Evolutionary conservation across 352 stramenopile genomes (phyloP), one percentile per base, ranked within the genome.

Genomic region (Globisporangium ultimum): DNA sequence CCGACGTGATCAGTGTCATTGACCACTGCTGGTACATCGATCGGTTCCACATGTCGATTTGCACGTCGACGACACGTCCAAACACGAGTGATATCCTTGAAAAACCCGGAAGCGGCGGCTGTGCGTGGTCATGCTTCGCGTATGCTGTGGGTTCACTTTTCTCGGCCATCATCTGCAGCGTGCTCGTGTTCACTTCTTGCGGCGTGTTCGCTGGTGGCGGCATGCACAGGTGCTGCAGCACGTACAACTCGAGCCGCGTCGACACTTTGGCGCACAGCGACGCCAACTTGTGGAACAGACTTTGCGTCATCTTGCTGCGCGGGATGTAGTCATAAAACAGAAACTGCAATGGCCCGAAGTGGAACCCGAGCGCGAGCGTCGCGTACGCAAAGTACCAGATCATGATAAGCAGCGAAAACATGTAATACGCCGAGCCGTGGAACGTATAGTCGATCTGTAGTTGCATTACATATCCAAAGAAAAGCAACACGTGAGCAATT

Each of bases 391-490:
- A 78, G 63, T 89, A 89, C 70, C 78, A 77, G 47, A 88, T 70
- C 60, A 82, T 85, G 32, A 78, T 76, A 24, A 87, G 55, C 47
- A 87, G 71, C 38, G 82, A 84, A 50, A 83, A 64, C 40, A 63
- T 83, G 60, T 76, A 82, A 67, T 92, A 92, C 32, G 71, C 68
- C 24, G 82, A 87, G 54, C 73, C 82, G 55, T 87, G 82, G 71
- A 92, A 92, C 22, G 78, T 82, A 54, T 89, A 90, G 74, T 89
- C 76, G 53, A 92, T 92, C 72, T 89, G 32, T 34, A 43, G 20
- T 52, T 17, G 34, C 11, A 63, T 24, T 45, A 46, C 8, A 45
- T 10, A 64, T 18, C 7, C 13, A 53, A 13, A 32, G 14, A 59
- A 54, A 55, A 50, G 67, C 46, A 21, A 32, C 24, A 32, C 24